Evolutionary conservation across 306 rosid species (phyloP), one percentile per base, ranked within the genome.

Genomic region (Citrullus amarus): DNA sequence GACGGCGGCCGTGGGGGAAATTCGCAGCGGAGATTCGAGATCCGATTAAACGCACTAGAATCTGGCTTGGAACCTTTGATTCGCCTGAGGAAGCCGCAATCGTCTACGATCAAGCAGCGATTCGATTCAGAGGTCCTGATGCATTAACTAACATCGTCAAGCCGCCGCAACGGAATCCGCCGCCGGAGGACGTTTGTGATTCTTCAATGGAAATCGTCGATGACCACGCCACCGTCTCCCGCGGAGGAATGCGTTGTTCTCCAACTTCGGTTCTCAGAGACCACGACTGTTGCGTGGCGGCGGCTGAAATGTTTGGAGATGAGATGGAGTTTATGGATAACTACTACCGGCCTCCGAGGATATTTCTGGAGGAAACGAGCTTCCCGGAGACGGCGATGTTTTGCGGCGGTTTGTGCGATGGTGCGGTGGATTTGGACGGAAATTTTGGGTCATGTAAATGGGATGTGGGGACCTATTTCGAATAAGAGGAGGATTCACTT

Each of bases 1-100:
- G 76, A 20, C 76, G 76, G 38, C 34, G 76, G 38, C 76, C 36
- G 20, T 70, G 76, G 76, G 76, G 76, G 56, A 70, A 13, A 70
- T 70, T 25, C 56, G 76, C 76, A 6, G 76, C 76, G 20, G 76
- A 70, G 56, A 70, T 70, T 20, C 34, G 76, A 12, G 76, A 70
- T 25, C 76, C 76, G 56, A n/a, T 12, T 0, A 44, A 20, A 12
- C 32, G 38, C 6, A n/a, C 56, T 30, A 44, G 76, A 22, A 7
- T 70, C 30, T 70, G 76, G 76, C 76, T 70, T 0, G 76, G 76
- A 70, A 70, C 76, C n/a, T 70, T 9, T 10, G 76, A 70, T 44
- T 18, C 76, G 5, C 18, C 17, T 0, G 76, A 70, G 20, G 76
- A 70, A 44, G 76, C 76, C 6, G 76, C 76, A 25, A 11, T 70